Base-by-base conservation (phyloP, 1,284 basidiomycete species). In the Hemileccinum hortonii region DNA sequence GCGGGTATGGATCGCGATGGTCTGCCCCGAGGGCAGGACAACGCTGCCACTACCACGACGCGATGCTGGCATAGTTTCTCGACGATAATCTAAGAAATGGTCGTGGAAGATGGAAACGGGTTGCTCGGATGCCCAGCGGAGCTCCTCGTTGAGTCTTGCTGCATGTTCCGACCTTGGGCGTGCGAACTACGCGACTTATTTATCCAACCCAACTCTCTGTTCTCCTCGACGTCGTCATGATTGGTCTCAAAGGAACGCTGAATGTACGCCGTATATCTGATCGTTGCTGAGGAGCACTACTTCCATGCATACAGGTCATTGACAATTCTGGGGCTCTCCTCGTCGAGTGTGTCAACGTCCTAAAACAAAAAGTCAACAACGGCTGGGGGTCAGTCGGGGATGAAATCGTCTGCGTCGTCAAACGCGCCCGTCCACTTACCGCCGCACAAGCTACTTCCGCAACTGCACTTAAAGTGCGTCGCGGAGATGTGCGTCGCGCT, bases 251-350 rank as follows among this genome's bases (percentile, higher is more conserved):
- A 70, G 83, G 86, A 54, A 92, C 87, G 0, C 81, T 96, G 61
- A 93, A 90, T 73, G 91, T 90, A 61, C 53, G 82, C 73, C 45
- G 18, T 49, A 46, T 47, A 11, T 19, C 19, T 10, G 30, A n/a
- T 36, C 21, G 40, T 48, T 44, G 33, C 16, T 11, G 40, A 15
- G 24, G 6, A 29, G 21, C 10, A 21, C 57, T 43, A 5, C 29
- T 4, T 10, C 4, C 9, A 16, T 16, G 22, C 40, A 11, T 35
- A 30, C 63, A 94, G 90, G 88, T 95, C 63, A 97, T 98, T 70
- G 96, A 98, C 81, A 99, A 99, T 75, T 96, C 96, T n/a, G 96
- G 96, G 52, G 96, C 92, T 3, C 79, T 98, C 57, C 77, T 97
- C 54, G 90, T 96, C 38, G 96, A 98, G 77, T 97, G 95, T 66